These are phyloP conservation scores for Chrysoporthe cubensis DNA, from an alignment of 2,329 filamentous ascomycete genomes.

Conservation along the genomic window DNA sequence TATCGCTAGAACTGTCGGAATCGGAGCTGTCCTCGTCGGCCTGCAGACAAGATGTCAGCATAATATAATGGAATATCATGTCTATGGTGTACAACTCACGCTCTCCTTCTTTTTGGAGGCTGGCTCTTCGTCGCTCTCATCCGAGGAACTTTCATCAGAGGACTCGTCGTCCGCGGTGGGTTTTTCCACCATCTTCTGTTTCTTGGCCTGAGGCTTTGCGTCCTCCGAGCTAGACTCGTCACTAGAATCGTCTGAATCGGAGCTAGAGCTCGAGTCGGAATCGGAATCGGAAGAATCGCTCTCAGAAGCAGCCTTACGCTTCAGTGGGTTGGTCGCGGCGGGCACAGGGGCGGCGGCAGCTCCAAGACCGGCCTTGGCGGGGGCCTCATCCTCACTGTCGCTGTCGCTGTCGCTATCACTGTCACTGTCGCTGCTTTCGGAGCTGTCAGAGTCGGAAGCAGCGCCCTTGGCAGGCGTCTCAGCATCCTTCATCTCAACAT, in stretches of 20 bases:
- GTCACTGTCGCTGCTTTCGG: conserved; percentile 37
- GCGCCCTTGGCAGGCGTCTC: conserved; percentile 34
- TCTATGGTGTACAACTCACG: not conserved
- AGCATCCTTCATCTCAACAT: conserved; percentile 54
- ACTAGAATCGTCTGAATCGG: conserved; percentile 38
- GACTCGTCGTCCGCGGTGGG: conserved; percentile 34
- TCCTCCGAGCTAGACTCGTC: conserved; percentile 49
- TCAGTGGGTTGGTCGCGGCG: conserved; percentile 47
- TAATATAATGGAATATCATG: not conserved
- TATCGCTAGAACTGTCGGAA: conserved; percentile 38
- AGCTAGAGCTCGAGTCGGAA: conserved; percentile 36
- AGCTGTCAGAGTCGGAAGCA: conserved; percentile 37
- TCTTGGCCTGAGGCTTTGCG: conserved; percentile 56
- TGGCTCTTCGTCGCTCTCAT: conserved; percentile 7
- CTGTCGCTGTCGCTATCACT: conserved; percentile 37
- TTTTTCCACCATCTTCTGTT: conserved; percentile 48
- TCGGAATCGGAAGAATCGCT: conserved; percentile 44
- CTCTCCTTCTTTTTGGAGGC: conserved; percentile 19
- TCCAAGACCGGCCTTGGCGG: conserved; percentile 32
- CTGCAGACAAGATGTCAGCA: not conserved
- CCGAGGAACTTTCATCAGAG: conserved; percentile 37
- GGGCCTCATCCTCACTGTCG: conserved; percentile 32
- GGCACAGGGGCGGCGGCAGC: conserved; percentile 36
- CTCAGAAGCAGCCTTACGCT: conserved; percentile 56
- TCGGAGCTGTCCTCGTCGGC: conserved; percentile 32